Evolutionary conservation across 1,284 basidiomycete species (phyloP), one percentile per base, ranked within the genome.

Genomic region (Vanrija pseudolonga): DNA sequence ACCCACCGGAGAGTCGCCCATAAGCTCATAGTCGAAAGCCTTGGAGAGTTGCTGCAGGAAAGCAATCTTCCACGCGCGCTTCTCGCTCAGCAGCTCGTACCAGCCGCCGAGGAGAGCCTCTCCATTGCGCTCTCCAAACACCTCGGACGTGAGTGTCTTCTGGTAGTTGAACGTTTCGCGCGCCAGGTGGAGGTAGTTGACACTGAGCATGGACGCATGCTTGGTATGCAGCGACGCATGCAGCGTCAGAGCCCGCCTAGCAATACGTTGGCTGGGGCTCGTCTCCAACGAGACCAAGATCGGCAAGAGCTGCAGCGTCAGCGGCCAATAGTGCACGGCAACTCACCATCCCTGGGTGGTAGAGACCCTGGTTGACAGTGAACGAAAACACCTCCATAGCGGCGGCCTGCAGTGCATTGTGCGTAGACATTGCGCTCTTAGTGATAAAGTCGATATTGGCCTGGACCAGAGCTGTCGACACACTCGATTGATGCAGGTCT

Each of bases 231-330:
- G 77, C 24, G 89, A 82, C 0, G 85, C 79, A 70, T 98, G 94
- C 12, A 98, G 77, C 1, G 85, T 83, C 57, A 83, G 86, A 0
- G 94, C 96, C 49, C 89, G 83, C 36, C 82, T 80, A 50, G 87
- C 85, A 23, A 94, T 77, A 3, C 75, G 71, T 0, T 76, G 59
- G 48, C 83, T 81, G 3, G 85, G 79, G 62, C 87, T 87, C 0
- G 94, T 96, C 74, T 98, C 94, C 14, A 98, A 82, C 2, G 95
- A 89, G 12, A 98, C 85, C 52, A 99, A 87, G 26, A 92, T 83
- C 0, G 96, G 93, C 65, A 97, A 85, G 40, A 90, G 95, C 85
- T 96, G 64, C 1, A 23, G 32, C 26, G 47, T 28, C 19, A 38
- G 56, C 24, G 14, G n/a, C 20, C 2, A 32, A 7, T 5, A 7